A percentile compares a stretch with the other conserved stretches of the same genome.
Conservation (phyloP, 345 rosid genomes). For the Citrus reticulata region DNA sequence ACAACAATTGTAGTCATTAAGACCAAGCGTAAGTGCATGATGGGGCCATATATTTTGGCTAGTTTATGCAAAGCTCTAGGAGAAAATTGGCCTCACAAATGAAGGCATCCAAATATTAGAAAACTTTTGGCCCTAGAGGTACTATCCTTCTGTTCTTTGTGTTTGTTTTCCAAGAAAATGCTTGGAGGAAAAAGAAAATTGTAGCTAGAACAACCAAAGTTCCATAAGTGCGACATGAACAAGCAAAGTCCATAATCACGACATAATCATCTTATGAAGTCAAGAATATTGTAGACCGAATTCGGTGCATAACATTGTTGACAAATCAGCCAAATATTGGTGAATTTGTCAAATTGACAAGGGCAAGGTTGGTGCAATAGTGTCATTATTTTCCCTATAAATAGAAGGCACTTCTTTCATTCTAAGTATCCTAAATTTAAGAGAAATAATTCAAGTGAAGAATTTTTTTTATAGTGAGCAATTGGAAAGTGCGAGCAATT, state of each 20-base stretch:
- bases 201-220: neutral
- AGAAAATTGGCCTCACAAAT: neutral
- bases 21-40: conserved; percentile 17
- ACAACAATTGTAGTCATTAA: conserved; percentile 9
- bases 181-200: neutral
- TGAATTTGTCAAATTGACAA: no score
- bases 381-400: no score
- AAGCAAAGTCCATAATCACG: neutral
- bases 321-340: no score
- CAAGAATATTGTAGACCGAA: no score
- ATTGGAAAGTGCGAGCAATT: no score
- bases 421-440: no score
- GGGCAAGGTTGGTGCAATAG: no score
- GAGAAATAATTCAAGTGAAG: no score
- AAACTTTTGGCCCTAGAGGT: conserved; percentile 26
- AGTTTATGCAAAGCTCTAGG: neutral
- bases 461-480: no score
- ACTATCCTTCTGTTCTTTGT: neutral
- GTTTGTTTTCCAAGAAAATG: neutral
- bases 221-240: neutral
- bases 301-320: no score
- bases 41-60: neutral
- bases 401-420: no score
- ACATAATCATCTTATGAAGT: neutral
- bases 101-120: neutral